Evolutionary conservation across 495 filamentous ascomycete species (phyloP).

Genomic region (Wilcoxina mikolae): DNA sequence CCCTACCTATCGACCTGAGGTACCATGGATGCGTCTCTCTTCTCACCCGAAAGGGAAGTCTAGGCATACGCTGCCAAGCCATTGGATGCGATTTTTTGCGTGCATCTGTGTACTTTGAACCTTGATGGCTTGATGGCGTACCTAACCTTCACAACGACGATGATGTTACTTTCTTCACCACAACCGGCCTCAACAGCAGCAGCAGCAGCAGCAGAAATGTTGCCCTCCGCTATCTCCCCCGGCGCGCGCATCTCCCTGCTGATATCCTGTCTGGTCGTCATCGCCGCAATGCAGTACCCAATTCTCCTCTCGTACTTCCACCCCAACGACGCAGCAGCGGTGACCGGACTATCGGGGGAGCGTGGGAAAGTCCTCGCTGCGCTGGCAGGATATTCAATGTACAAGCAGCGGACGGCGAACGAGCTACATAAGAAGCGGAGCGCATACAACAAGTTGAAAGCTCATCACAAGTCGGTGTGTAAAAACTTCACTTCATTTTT

Average conservation of each 20-base stretch:
- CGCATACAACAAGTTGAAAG: slow-evolving; percentile 22
- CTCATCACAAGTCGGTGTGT: slow-evolving; percentile 25
- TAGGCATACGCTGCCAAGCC: no score
- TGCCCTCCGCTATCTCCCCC: not conserved
- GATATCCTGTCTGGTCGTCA: slow-evolving; percentile 13
- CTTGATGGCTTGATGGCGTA: not conserved
- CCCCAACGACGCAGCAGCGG: not conserved
- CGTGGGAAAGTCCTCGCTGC: slow-evolving; percentile 26
- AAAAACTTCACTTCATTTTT: slow-evolving; percentile 5
- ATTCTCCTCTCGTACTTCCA: slow-evolving; percentile 8
- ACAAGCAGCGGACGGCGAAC: slow-evolving; percentile 20
- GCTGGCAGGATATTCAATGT: slow-evolving; percentile 26
- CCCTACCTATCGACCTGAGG: not conserved
- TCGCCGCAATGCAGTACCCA: slow-evolving; percentile 19
- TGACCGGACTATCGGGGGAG: slow-evolving; percentile 15
- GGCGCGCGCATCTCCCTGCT: slow-evolving; percentile 6
- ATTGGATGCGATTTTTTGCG: no score
- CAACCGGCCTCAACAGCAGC: not conserved
- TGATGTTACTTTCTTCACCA: not conserved
- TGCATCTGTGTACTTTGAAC: not conserved
- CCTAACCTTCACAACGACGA: not conserved
- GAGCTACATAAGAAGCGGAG: slow-evolving; percentile 22
- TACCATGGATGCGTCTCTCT: not conserved
- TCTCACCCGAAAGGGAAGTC: not conserved
- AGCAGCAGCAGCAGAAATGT: not conserved